Evolutionary conservation across 148 eudicot genomes (phyloP).

Genomic region (Rhododendron ovatum): DNA sequence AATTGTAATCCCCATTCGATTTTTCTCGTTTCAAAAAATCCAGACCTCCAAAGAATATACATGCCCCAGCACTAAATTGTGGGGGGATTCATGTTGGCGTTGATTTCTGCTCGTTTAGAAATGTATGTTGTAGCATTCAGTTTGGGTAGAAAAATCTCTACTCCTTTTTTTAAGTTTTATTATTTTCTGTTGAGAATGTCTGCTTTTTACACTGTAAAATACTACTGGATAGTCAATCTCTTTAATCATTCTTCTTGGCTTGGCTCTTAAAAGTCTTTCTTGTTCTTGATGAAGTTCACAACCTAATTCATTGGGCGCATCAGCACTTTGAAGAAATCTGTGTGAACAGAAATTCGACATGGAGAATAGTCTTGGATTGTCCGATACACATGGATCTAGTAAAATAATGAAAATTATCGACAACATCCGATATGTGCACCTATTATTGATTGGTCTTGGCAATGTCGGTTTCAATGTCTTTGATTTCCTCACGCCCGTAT

Average conservation of each 20-base stretch:
- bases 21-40: neutral
- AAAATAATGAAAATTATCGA: no score
- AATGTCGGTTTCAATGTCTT: neutral
- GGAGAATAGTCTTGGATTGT: neutral
- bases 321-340: neutral
- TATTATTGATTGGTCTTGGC: neutral
- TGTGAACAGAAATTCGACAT: neutral
- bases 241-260: neutral
- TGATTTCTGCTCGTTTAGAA: neutral
- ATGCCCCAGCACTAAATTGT: neutral
- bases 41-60: neutral
- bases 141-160: neutral
- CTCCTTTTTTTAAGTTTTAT: neutral
- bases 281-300: neutral
- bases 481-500: neutral
- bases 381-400: neutral
- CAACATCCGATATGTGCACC: neutral
- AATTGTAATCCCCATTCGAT: neutral
- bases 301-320: neutral
- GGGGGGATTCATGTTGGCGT: neutral
- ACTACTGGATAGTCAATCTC: neutral
- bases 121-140: neutral
- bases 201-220: neutral
- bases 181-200: neutral
- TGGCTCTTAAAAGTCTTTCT: neutral